Base-by-base conservation (phyloP, 2,329 filamentous ascomycete species). In the Scedosporium dehoogii region DNA sequence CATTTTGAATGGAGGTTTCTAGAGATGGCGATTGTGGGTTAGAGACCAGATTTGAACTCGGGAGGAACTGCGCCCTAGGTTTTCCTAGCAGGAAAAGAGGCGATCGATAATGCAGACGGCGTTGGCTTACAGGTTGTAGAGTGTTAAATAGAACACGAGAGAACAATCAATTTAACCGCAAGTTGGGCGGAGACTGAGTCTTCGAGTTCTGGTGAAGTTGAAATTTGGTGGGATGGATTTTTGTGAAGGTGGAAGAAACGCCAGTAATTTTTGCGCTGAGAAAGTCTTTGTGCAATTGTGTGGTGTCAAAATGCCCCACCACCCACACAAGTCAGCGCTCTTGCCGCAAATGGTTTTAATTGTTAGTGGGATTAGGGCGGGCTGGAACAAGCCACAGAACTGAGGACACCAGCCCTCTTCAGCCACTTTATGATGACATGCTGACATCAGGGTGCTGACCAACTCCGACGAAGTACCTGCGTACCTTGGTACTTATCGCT, bases 111-210 rank as follows among this genome's bases (percentile, higher is more conserved):
- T 2, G 23, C 18, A 23, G 51, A 23, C 7, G 12, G 21, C 4
- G n/a, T 27, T 23, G 51, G 4, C 60, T 44, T 62, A 62, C 60
- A 25, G 60, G 51, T 62, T 38, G 33, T 38, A 38, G 33, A 38
- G 27, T 57, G 38, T 33, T 18, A 46, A 64, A 66, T 71, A 78
- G 86, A 92, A 92, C 89, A 88, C 83, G 90, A 92, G 89, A 89
- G 83, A 81, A 92, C 93, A 97, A 97, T 97, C 93, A 87, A 89
- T 96, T 97, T 96, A 96, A 97, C 93, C 93, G 92, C 90, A 78
- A 79, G 78, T 87, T 90, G 87, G 85, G 89, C 92, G 93, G 93
- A 96, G 93, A 97, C 93, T 97, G 93, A 96, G 85, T 88, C 92
- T 91, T 94, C 91, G 85, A 91, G 91, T 96, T 88, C 90, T 85